These are phyloP conservation scores for Epichloe glyceriae DNA, from an alignment of 2,329 filamentous ascomycete species.

Conservation along the genomic window DNA sequence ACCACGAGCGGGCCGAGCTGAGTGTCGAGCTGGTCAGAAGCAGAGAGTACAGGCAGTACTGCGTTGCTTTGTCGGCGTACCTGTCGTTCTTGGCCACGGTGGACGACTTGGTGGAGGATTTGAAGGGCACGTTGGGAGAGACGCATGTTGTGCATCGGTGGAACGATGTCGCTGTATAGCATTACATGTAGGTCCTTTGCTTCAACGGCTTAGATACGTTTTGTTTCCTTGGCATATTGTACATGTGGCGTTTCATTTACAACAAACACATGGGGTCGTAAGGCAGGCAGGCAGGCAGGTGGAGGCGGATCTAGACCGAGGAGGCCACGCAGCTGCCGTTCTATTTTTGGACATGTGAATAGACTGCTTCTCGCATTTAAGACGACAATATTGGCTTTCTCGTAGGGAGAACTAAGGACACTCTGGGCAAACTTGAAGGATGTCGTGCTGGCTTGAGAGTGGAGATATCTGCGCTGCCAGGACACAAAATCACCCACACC, in stretches of 20 bases:
- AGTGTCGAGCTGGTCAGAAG: conserved; percentile 23
- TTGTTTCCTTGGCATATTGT: too few species aligned
- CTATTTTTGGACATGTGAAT: too few species aligned
- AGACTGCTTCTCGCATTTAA: too few species aligned
- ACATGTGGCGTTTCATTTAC: too few species aligned
- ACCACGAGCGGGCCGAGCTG: conserved; percentile 15
- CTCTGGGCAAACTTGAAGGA: too few species aligned
- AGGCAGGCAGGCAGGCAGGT: too few species aligned
- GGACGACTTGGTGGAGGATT: conserved; percentile 30
- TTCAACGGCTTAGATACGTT: neutral
- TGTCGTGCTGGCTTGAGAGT: too few species aligned
- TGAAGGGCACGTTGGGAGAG: conserved; percentile 32
- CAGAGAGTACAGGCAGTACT: conserved; percentile 31
- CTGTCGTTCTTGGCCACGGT: conserved; percentile 28
- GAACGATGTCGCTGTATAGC: conserved; percentile 8
- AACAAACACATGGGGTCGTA: too few species aligned
- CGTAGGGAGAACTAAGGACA: too few species aligned
- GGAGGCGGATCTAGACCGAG: too few species aligned
- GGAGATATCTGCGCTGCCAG: neutral
- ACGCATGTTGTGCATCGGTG: conserved; percentile 20
- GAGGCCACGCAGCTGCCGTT: too few species aligned
- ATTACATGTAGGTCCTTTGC: neutral
- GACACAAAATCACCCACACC: neutral
- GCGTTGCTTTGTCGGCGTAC: conserved; percentile 31
- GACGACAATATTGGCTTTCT: too few species aligned